Evolutionary conservation across 2,329 filamentous ascomycete species (phyloP).

Genomic region (Trichoderma semiorbis): DNA sequence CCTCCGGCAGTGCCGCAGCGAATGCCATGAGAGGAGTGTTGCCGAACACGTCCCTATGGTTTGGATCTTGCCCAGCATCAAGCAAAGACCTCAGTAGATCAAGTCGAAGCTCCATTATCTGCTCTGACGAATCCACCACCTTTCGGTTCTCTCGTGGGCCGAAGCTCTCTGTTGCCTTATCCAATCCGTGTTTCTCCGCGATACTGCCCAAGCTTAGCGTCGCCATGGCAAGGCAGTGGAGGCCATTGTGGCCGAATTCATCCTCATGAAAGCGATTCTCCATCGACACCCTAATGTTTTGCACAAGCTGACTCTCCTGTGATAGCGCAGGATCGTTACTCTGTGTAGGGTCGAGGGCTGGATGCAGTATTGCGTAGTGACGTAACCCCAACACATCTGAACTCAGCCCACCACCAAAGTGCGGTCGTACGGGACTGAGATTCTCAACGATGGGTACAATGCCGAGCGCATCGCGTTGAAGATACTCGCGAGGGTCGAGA

Average conservation of each 20-base stretch:
- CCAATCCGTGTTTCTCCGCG: conserved; percentile 31
- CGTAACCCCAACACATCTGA: background rate
- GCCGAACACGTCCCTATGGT: conserved; percentile 51
- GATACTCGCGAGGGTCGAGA: conserved; percentile 32
- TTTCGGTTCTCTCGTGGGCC: conserved; percentile 24
- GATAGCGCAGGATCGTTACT: conserved; percentile 13
- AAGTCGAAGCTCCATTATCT: conserved; percentile 30
- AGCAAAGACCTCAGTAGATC: conserved; percentile 32
- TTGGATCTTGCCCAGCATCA: conserved; percentile 41
- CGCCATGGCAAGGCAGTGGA: conserved; percentile 57
- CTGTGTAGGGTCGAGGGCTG: background rate
- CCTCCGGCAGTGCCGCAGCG: conserved; percentile 46
- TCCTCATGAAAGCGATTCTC: conserved; percentile 26
- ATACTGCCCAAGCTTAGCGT: conserved; percentile 42
- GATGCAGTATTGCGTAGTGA: background rate
- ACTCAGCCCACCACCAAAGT: background rate
- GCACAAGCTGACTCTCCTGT: conserved; percentile 25
- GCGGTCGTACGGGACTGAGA: background rate
- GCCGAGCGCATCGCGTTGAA: conserved; percentile 50
- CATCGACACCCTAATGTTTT: conserved; percentile 21
- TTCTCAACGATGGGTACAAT: conserved; percentile 23
- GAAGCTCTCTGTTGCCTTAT: background rate
- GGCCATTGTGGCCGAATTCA: conserved; percentile 48
- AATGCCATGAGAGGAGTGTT: conserved; percentile 57
- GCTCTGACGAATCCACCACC: conserved; percentile 34